A percentile compares a stretch with the other conserved stretches of the same genome.
Evolutionary conservation across 331 rosid species (phyloP).

Genomic region (Rhamnella rubrinervis): DNA sequence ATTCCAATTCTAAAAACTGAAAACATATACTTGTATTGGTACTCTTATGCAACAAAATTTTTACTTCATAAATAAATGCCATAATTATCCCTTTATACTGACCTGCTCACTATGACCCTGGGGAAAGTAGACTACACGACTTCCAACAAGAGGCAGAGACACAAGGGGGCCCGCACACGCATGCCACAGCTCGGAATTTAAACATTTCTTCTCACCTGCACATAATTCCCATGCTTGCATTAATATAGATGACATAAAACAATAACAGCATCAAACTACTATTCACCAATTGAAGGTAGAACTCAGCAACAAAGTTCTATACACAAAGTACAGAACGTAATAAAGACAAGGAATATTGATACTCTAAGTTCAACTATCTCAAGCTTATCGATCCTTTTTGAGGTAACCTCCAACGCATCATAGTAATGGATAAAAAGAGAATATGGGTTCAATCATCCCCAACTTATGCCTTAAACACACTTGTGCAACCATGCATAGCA

Average conservation of each 20-base stretch:
- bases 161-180: constrained; percentile 94
- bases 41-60: neutral
- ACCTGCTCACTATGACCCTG: constrained; percentile 99
- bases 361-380: neutral
- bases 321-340: neutral
- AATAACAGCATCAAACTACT: constrained; percentile 6
- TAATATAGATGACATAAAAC: constrained; percentile 15
- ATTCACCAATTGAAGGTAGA: constrained; percentile 5
- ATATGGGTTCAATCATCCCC: constrained; percentile 1
- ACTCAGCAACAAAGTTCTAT: constrained; percentile 1
- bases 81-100: constrained; percentile 3
- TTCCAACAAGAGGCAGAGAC: constrained; percentile 73
- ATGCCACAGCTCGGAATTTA: constrained; percentile 95
- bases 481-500: neutral
- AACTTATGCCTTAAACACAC: constrained; percentile 5
- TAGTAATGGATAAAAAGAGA: neutral
- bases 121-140: constrained; percentile 88
- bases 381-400: neutral
- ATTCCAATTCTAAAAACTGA: neutral
- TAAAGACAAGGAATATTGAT: neutral
- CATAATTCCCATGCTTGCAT: constrained; percentile 18
- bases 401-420: neutral
- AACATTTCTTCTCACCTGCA: constrained; percentile 71
- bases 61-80: neutral
- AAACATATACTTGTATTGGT: neutral